Evolutionary conservation across 768 basidiomycete species (phyloP), one percentile per base, ranked within the genome.

Genomic region (Gyrodon lividus): DNA sequence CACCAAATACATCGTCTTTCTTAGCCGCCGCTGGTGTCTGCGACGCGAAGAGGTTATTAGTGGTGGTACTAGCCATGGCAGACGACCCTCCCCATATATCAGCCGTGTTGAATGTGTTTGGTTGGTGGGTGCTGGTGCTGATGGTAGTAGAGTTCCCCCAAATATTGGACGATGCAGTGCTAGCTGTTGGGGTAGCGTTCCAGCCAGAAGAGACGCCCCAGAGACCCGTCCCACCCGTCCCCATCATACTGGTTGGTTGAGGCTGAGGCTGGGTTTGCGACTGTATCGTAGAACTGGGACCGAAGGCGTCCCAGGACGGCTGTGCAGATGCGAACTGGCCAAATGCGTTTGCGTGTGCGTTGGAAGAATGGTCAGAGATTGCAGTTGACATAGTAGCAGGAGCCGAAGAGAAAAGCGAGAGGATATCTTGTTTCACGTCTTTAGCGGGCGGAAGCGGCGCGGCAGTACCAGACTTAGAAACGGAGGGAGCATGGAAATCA

Each of bases 391-490:
- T 53, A 31, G 72, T 60, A 2, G 59, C 55, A 0, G 62, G 41
- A 2, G 75, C 61, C 0, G 78, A 65, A 14, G 87, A 81, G 67
- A 90, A 93, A 37, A 95, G 77, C 0, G 89, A 89, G 16, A 95
- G 74, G 56, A 95, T 95, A 57, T 95, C 88, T 48, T 89, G 79
- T 59, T 92, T 94, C 40, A 85, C 78, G 60, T 90, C 86, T 62
- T 89, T 90, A 66, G 77, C 78, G 0, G 77, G 74, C 39, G 64
- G 67, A 14, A 71, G 62, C 2, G 59, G 46, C 6, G 67, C 55
- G 0, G 72, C 48, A 2, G 68, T 5, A 31, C 2, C 19, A 3
- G 63, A n/a, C 48, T 51, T 63, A 5, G 60, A 59, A 8, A 56
- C 24, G 7, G 74, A 39, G 1, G 87, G 83, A 1, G 83, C 74